phyloP scores from a whole-genome alignment of 2,329 filamentous ascomycete species.

The Immersiporthe knoxdaviesiana region DNA sequence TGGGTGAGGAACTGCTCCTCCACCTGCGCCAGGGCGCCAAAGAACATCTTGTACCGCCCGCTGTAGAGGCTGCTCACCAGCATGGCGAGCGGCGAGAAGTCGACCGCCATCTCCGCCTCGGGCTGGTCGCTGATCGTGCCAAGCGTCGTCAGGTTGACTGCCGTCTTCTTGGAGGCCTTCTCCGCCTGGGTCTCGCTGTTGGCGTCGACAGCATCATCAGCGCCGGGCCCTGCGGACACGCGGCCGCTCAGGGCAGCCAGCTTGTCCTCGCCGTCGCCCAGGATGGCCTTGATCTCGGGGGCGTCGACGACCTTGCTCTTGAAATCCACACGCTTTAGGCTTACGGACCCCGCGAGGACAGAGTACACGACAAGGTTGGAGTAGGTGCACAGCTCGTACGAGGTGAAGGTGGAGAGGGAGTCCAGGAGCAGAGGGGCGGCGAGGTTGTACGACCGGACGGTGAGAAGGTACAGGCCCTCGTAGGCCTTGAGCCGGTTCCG shows the following conservation, averaged over 20 bases:
- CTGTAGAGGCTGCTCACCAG: conserved; percentile 91
- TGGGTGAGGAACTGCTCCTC: conserved; percentile 93
- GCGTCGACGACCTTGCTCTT: conserved; percentile 99
- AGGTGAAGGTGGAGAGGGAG: conserved; percentile 96
- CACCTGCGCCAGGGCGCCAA: conserved; percentile 83
- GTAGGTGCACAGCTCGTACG: conserved; percentile 97
- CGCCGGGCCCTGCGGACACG: conserved; percentile 78
- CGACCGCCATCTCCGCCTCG: conserved; percentile 79
- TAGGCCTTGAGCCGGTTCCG: conserved; percentile 98
- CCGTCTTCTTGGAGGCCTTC: conserved; percentile 61
- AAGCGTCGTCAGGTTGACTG: conserved; percentile 86
- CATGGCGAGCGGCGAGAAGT: conserved; percentile 86
- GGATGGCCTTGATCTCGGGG: conserved; percentile 95
- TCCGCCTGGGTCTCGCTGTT: conserved; percentile 56
- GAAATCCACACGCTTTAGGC: conserved; percentile 96
- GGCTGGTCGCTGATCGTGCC: conserved; percentile 71
- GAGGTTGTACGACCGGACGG: conserved; percentile 84
- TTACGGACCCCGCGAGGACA: conserved; percentile 90
- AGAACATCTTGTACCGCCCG: conserved; percentile 93
- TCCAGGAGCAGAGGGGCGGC: conserved; percentile 93
- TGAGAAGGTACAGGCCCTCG: conserved; percentile 91
- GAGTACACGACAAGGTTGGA: conserved; percentile 93
- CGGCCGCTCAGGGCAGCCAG: conserved; percentile 79
- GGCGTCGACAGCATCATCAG: conserved; percentile 73
- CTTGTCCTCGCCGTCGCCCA: conserved; percentile 88